These are phyloP conservation scores for Carnegiea gigantea DNA, from an alignment of 179 eudicot genomes.

Conservation along the genomic window DNA sequence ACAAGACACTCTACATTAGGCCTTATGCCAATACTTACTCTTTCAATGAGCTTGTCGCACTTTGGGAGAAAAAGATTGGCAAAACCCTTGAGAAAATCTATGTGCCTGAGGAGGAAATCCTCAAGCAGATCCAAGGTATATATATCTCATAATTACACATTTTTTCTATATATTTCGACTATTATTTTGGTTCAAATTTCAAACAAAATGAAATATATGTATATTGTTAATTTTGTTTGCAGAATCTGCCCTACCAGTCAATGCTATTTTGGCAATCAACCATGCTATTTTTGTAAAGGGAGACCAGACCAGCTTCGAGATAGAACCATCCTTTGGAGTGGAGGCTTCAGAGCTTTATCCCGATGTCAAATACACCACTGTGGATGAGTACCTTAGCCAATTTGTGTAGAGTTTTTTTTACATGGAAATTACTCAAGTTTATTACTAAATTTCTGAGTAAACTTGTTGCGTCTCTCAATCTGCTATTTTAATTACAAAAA, in stretches of 20 bases:
- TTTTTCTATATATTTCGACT: not conserved
- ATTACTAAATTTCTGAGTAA: too few species aligned
- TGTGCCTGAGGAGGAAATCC: constrained; percentile 54
- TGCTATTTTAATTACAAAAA: too few species aligned
- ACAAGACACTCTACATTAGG: constrained; percentile 53
- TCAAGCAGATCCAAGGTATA: constrained; percentile 53
- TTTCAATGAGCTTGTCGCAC: constrained; percentile 49
- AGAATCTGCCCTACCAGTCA: constrained; percentile 43
- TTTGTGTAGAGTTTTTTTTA: constrained; percentile 25
- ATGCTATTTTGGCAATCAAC: constrained; percentile 33
- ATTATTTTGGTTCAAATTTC: too few species aligned
- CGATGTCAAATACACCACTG: constrained; percentile 56
- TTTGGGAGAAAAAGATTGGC: constrained; percentile 80
- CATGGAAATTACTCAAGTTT: too few species aligned
- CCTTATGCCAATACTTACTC: constrained; percentile 51
- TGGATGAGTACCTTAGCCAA: constrained; percentile 48
- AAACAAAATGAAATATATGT: too few species aligned
- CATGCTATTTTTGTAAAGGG: constrained; percentile 55
- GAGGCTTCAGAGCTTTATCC: constrained; percentile 63
- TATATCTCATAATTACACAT: not conserved
- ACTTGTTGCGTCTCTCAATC: too few species aligned
- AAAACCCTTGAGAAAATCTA: constrained; percentile 43
- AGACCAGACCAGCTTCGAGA: constrained; percentile 55
- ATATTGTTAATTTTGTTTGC: constrained; percentile 14
- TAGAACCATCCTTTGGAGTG: constrained; percentile 50